Base-by-base conservation (phyloP, 371 early-diverging fungal genomes). In the Mortierella sp. region DNA sequence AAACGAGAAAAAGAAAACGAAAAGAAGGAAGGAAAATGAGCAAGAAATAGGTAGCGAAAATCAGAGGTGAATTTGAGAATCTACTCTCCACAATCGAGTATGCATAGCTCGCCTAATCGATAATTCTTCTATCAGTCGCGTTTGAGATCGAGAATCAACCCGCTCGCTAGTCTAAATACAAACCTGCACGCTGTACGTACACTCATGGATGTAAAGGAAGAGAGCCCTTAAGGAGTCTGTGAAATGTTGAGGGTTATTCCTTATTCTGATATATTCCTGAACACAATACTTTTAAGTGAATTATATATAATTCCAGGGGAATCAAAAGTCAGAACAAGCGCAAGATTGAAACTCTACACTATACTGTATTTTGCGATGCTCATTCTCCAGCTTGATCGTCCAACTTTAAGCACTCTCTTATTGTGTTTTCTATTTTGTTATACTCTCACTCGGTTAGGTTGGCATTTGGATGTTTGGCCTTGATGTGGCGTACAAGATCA, bases 71-170 rank as follows among this genome's bases (percentile, higher is more conserved):
- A 6, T 26, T 26, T 26, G 26, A 23, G 26, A 53, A 53, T 53
- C 22, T 22, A 28, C 26, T 53, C 26, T 22, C 26, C 6, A 15
- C 3, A 15, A 9, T 28, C 26, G 26, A 53, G 53, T 15, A 53
- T 53, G 8, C 4, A 22, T 47, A 22, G 17, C 26, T 9, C 15
- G 53, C 9, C 53, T 13, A 53, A 12, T 53, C 53, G 26, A 53
- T 53, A 53, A 28, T 53, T 28, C 53, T 53, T 53, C 23, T 23
- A 53, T 53, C 53, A 28, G 53, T 53, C 53, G 53, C 53, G 26
- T 53, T 53, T 53, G 53, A 53, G 28, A 53, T 53, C 53, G 26
- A 53, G 22, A 53, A 53, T 53, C 53, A 53, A 47, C 28, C 7
- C 13, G 17, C 53, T 23, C 26, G 26, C 47, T 19, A 47, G 47